A percentile compares a stretch with the other conserved stretches of the same genome.
phyloP scores from a whole-genome alignment of 2,329 filamentous ascomycete species.

The Capronia coronata region DNA sequence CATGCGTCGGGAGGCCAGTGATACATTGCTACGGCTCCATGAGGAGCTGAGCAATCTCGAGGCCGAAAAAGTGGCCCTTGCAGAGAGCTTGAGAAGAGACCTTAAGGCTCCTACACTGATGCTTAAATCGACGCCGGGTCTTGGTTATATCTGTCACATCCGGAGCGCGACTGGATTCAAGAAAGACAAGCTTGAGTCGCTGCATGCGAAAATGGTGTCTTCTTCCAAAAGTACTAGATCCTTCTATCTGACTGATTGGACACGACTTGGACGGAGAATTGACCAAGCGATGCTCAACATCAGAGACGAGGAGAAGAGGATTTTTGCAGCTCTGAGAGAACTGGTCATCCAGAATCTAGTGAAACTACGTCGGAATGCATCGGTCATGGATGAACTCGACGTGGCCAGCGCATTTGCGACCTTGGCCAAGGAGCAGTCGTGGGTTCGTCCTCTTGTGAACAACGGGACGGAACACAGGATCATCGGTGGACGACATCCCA shows the following conservation, averaged over 20 bases:
- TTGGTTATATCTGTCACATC: constrained; percentile 87
- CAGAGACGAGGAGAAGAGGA: constrained; percentile 71
- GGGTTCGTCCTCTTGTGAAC: constrained; percentile 68
- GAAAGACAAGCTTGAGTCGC: constrained; percentile 44
- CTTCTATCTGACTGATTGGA: constrained; percentile 81
- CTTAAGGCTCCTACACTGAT: constrained; percentile 61
- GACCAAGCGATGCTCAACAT: constrained; percentile 74
- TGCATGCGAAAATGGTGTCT: constrained; percentile 53
- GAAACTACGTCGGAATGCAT: constrained; percentile 78
- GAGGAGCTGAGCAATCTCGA: constrained; percentile 55
- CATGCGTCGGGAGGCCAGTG: constrained; percentile 61
- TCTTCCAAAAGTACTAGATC: constrained; percentile 78
- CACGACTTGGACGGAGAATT: constrained; percentile 67
- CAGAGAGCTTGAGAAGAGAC: constrained; percentile 54
- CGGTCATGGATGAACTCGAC: constrained; percentile 89
- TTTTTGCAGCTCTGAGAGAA: constrained; percentile 68
- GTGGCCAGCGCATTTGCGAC: constrained; percentile 78
- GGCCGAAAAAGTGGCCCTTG: constrained; percentile 55
- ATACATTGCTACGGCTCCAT: constrained; percentile 61
- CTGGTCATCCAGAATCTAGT: constrained; percentile 75
- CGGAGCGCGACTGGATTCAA: constrained; percentile 56
- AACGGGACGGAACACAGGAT: constrained; percentile 63
- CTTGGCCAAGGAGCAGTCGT: constrained; percentile 66
- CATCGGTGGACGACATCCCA: constrained; percentile 81
- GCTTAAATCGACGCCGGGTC: constrained; percentile 76